Evolutionary conservation across 306 rosid genomes (phyloP), one percentile per base, ranked within the genome.

Genomic region (Betula pendula): DNA sequence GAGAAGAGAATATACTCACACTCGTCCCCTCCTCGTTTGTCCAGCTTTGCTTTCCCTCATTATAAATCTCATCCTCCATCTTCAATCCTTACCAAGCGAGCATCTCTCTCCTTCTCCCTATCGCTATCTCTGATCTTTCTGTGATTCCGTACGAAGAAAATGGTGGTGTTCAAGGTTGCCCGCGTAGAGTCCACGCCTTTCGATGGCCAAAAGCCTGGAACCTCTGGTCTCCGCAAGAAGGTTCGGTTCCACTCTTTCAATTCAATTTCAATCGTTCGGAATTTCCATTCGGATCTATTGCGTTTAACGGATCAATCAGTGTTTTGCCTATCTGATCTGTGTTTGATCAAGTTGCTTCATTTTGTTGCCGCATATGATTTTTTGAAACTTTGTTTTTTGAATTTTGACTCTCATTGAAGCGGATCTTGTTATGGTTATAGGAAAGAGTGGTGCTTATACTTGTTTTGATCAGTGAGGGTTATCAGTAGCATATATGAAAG

Each of bases 221-320:
- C 99, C 77, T 96, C 99, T 63, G 99, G 99, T 73, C 99, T 96
- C 80, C 99, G 99, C 78, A 96, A 96, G 96, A 96, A 96, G 98
- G 99, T 90, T 75, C 33, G 11, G 12, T 55, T 60, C 0, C 58
- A 0, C 43, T 42, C 6, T 50, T 71, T 70, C 72, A 9, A 31
- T 71, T 59, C 38, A 10, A 24, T 45, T 68, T 75, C 51, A 71
- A 40, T 71, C 59, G 25, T 80, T 78, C 24, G 0, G n/a, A n/a
- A 20, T 56, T 62, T 52, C 11, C 3, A 0, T 24, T 33, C 22
- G 73, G 69, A 73, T 78, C 77, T 44, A 8, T 45, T 75, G 22
- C 56, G 73, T 67, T 77, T 27, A 42, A 52, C 42, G 50, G 1
- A 31, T 65, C 38, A 79, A 80, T 84, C 81, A 55, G 71, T 80